Base-by-base conservation (phyloP, 108 stramenopile species). In the Fragilariopsis cylindrus region DNA sequence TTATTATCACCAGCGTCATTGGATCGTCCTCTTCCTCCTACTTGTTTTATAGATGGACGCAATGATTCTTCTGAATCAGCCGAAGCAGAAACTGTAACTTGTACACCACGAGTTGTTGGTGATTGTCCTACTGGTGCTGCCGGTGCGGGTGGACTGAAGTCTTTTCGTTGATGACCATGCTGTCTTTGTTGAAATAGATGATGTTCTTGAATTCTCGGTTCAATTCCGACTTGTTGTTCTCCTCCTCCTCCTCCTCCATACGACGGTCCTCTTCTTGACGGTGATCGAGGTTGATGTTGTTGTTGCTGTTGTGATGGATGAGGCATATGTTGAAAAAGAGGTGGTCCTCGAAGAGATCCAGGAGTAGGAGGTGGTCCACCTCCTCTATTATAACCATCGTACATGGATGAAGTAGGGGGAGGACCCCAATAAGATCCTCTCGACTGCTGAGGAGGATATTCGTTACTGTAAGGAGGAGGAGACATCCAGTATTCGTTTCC, bases 81-180 rank as follows among this genome's bases (percentile, higher is more conserved):
- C 4, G 58, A 60, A 60, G 58, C 19, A 39, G 58, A 60, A 41
- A 60, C 58, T 12, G 58, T 40, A 41, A 60, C 58, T 60, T 60
- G 58, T 6, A 60, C 58, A 60, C 21, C 9, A 21, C 58, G 58
- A 21, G 58, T 21, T 4, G 21, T 40, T 21, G 58, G 19, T 16
- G 9, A 21, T 21, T 60, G 58, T 41, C 16, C 21, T 60, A 46
- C 7, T 16, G 65, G 7, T 5, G 65, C 7, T 65, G 65, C 65
- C 44, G 65, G 65, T 45, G 65, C 65, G 12, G 65, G 65, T 65
- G 65, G 65, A 19, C 65, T 46, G 65, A 65, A 65, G n/a, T 65
- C 65, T 65, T 65, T 65, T 45, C 42, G 43, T 18, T 65, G 65
- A 15, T 63, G 62, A 63, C 5, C 52, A n/a, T 53, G 15, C 11